phyloP scores from a whole-genome alignment of 2,329 filamentous ascomycete species.

The Neofusicoccum sp. region DNA sequence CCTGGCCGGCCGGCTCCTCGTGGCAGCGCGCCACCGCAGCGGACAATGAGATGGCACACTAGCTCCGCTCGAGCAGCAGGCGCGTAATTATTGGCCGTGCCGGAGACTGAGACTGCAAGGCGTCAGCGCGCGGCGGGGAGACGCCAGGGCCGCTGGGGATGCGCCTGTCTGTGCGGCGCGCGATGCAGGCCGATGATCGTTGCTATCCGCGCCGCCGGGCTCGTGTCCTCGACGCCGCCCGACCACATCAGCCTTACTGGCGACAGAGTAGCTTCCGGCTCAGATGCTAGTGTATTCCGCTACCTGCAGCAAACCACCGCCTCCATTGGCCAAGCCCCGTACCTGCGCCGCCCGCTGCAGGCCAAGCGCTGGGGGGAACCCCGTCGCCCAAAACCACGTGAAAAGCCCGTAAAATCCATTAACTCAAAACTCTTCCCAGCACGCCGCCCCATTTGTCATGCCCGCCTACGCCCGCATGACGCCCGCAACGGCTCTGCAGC shows the following conservation, averaged over 20 bases:
- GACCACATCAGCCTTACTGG: constrained; percentile 7
- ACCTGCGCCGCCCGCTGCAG: constrained; percentile 9
- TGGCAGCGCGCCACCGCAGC: constrained; percentile 11
- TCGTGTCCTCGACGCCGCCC: not conserved
- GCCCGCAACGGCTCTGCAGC: constrained; percentile 13
- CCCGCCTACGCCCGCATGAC: constrained; percentile 4
- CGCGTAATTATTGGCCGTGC: constrained; percentile 9
- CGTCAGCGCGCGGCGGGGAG: constrained; percentile 13
- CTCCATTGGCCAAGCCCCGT: not conserved
- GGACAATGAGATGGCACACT: constrained; percentile 11
- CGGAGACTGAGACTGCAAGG: constrained; percentile 10
- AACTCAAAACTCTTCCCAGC: constrained; percentile 1
- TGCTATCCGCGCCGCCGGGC: constrained; percentile 7
- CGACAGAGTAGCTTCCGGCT: not conserved
- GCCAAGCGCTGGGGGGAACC: constrained; percentile 2
- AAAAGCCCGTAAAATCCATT: constrained; percentile 1
- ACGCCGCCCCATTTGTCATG: constrained; percentile 5
- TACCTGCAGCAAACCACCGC: not conserved
- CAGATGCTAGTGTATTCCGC: constrained; percentile 2
- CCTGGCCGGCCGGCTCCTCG: constrained; percentile 5
- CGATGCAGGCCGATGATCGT: constrained; percentile 5
- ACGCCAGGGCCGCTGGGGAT: constrained; percentile 12
- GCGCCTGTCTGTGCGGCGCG: constrained; percentile 12
- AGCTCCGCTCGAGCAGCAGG: constrained; percentile 8
- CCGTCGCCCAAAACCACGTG: not conserved